Evolutionary conservation across 164 flowering plant genomes (phyloP).

Genomic region (Magnolia changhungtana): DNA sequence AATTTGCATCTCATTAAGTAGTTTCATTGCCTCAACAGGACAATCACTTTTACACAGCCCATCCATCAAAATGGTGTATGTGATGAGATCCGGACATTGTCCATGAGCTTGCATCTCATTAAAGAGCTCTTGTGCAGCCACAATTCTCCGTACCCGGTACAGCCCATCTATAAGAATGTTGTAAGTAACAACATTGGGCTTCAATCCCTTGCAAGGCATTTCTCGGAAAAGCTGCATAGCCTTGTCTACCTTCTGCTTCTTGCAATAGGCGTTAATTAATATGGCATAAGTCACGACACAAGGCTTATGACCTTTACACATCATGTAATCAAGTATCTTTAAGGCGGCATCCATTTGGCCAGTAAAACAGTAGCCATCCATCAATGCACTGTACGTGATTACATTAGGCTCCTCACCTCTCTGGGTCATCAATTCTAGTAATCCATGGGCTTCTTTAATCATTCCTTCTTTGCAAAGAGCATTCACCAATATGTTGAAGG

Average conservation of each 20-base stretch:
- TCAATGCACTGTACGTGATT: not conserved
- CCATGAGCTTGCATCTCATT: slow-evolving; percentile 35
- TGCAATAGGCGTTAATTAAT: not conserved
- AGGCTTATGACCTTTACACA: not conserved
- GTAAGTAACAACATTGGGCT: slow-evolving; percentile 38
- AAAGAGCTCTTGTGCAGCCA: slow-evolving; percentile 33
- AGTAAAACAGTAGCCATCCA: not conserved
- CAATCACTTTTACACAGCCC: slow-evolving; percentile 45
- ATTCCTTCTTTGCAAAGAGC: slow-evolving; percentile 4
- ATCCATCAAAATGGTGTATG: slow-evolving; percentile 34
- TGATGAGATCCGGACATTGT: slow-evolving; percentile 14
- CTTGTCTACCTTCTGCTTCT: not conserved
- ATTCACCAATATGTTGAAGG: not conserved
- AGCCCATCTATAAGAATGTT: slow-evolving; percentile 39
- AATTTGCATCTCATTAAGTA: slow-evolving; percentile 24
- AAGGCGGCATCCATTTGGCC: not conserved
- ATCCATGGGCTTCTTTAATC: not conserved
- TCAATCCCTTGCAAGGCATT: slow-evolving; percentile 14
- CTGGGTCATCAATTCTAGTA: not conserved
- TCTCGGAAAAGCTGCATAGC: slow-evolving; percentile 7
- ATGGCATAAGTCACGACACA: not conserved
- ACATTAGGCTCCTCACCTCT: not conserved
- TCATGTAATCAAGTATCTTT: not conserved
- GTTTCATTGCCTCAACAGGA: slow-evolving; percentile 33
- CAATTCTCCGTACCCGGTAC: slow-evolving; percentile 32